These are phyloP conservation scores for Raddia guianensis DNA, from an alignment of 176 grass and related monocot genomes.

Conservation along the genomic window DNA sequence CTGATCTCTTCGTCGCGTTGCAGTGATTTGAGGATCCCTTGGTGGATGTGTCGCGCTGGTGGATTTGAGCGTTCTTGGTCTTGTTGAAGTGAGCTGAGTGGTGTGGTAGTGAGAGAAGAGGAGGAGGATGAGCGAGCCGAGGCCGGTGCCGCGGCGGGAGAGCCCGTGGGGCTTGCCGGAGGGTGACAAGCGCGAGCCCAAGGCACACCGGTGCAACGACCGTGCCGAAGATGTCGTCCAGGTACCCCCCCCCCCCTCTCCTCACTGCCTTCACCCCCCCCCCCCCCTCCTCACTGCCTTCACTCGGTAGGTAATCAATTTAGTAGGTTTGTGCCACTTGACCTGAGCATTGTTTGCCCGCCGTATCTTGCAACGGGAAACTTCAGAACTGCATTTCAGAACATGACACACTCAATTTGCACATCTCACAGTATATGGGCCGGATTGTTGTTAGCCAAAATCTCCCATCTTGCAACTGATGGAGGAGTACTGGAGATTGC, in stretches of 20 bases:
- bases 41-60: background rate
- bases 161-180: slow-evolving; percentile 94
- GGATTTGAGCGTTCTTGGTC: slow-evolving; percentile 35
- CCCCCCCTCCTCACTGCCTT: background rate
- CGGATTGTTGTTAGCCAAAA: too few relatives aligned
- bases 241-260: slow-evolving; percentile 24
- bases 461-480: background rate
- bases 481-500: background rate
- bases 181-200: slow-evolving; percentile 75
- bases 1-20: background rate
- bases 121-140: slow-evolving; percentile 59
- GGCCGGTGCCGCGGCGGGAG: slow-evolving; percentile 72
- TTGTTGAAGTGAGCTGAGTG: background rate
- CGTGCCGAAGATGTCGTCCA: slow-evolving; percentile 87
- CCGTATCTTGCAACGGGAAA: too few relatives aligned
- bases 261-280: background rate
- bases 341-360: background rate
- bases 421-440: too few relatives aligned
- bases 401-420: too few relatives aligned
- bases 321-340: background rate
- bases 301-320: too few relatives aligned
- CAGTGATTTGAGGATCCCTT: background rate
- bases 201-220: slow-evolving; percentile 92
- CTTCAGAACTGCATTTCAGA: too few relatives aligned
- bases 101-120: background rate